Base-by-base conservation (phyloP, 1,284 basidiomycete genomes). In the Rugosomyces carneus region DNA sequence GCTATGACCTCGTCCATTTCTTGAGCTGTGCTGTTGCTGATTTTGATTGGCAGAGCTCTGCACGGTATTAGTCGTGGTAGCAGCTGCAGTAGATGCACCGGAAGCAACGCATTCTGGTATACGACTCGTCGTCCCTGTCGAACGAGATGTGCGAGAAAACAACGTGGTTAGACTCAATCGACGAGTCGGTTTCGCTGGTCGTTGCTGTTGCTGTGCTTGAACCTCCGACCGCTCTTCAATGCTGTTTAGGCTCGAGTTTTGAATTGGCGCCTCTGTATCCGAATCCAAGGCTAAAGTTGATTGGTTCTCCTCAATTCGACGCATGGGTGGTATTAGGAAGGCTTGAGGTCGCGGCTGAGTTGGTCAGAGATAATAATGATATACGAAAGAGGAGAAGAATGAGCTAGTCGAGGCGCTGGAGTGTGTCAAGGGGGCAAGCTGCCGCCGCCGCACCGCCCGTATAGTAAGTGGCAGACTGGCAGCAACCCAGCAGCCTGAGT, bases 131-230 rank as follows among this genome's bases (percentile, higher is more conserved):
- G 29, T 8, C 35, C 60, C 55, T 2, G 57, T 48, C 18, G 58
- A 60, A 49, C 58, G 55, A 38, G 64, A 59, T 13, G 59, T 57
- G 41, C 60, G 60, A 42, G 64, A 57, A 13, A 67, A 59, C 24
- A 68, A 57, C 3, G 57, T 53, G 47, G 56, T 64, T 53, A 66
- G 55, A 37, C 62, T 63, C 29, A 62, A 57, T 31, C 67, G 58
- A 7, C 63, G 60, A 40, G 49, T 54, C 13, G 55, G 27, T 34
- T 45, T 44, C 2, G 34, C 38, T 10, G 44, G 43, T 46, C 47
- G 42, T 10, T 47, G 47, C 21, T 34, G 40, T 20, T 44, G 24
- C 24, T 43, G 16, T 35, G 16, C 29, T 41, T 42, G 21, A 37
- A 50, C 47, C 45, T 26, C 24, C 10, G 24, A 26, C 24, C 24